These are phyloP conservation scores for Pseudogymnoascus pannorum DNA, from an alignment of 2,329 filamentous ascomycete species.

Conservation along the genomic window DNA sequence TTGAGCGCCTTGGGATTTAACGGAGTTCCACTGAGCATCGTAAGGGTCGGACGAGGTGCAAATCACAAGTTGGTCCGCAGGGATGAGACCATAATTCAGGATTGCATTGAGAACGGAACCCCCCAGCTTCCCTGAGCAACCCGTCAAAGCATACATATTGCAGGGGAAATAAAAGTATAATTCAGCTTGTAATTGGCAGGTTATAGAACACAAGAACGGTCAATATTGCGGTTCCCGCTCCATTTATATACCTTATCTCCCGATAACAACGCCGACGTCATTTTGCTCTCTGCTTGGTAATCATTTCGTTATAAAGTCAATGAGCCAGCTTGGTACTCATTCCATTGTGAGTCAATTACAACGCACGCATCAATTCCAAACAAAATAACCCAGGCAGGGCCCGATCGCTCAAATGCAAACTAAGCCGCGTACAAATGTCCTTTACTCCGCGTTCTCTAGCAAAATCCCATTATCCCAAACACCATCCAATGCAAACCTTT, in stretches of 20 bases:
- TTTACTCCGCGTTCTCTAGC: not conserved
- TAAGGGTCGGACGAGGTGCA: constrained; percentile 17
- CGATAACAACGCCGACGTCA: not conserved
- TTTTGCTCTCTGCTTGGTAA: not conserved
- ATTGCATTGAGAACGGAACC: constrained; percentile 16
- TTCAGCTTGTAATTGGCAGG: not conserved
- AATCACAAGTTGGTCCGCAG: constrained; percentile 15
- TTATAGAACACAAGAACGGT: not conserved
- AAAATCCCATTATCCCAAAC: not conserved
- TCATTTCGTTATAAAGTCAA: not conserved
- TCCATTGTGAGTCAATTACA: not conserved
- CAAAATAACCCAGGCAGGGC: not conserved
- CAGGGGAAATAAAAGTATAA: not conserved
- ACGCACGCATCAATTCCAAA: not conserved
- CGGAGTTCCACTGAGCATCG: constrained; percentile 29
- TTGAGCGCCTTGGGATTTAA: constrained; percentile 18
- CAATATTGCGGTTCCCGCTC: not conserved
- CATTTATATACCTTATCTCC: not conserved
- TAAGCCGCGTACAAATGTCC: not conserved
- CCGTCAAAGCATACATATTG: constrained; percentile 15
- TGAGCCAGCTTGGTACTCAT: not conserved
- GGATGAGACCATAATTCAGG: constrained; percentile 16
- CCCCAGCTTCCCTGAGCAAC: constrained; percentile 19
- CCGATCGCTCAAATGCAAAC: constrained; percentile 3
- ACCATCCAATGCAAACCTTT: not conserved